Base-by-base conservation (phyloP, 208 protist species). In the Crithidia mellificae region DNA sequence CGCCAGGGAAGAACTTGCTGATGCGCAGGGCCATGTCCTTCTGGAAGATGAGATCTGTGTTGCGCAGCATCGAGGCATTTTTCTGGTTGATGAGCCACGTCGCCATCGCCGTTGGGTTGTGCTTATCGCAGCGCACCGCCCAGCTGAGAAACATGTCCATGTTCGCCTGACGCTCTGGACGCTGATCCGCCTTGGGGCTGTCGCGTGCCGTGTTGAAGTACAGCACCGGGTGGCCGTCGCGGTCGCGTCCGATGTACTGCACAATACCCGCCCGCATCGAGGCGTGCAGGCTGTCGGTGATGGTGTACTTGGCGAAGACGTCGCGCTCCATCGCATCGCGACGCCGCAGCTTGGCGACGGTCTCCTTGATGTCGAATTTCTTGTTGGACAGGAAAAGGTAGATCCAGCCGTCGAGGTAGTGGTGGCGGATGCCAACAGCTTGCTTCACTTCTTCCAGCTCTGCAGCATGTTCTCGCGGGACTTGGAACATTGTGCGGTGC, bases 381-480 rank as follows among this genome's bases (percentile, higher is more conserved):
- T 94, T 94, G 64, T 94, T 94, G n/a, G 81, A 68, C 8, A 90
- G 68, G 50, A 91, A 94, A 15, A 81, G 62, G 52, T 88, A 91
- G 0, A 94, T 46, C 85, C 88, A 94, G 30, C 77, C 76, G 53
- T 91, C 85, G 5, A 91, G 68, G 63, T 90, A 83, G 54, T 47
- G 14, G 72, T 90, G 78, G 14, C 52, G 46, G 14, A 94, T 78
- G 29, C 73, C 77, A 0, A 94, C 47, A 0, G 68, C 68, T 25
- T 52, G 47, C 74, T 91, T 91, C 56, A 94, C 83, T 50, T 81
- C 84, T 44, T 88, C 78, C 39, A 94, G 49, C 14, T 69, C 74
- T 32, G 63, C 74, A 17, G 43, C 68, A 52, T 88, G 74, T n/a
- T 80, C 74, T 6, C 49, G 41, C 1, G 81, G 81, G 24, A 78